These are phyloP conservation scores for Cercophora scortea DNA, from an alignment of 495 filamentous ascomycete species.

Conservation along the genomic window DNA sequence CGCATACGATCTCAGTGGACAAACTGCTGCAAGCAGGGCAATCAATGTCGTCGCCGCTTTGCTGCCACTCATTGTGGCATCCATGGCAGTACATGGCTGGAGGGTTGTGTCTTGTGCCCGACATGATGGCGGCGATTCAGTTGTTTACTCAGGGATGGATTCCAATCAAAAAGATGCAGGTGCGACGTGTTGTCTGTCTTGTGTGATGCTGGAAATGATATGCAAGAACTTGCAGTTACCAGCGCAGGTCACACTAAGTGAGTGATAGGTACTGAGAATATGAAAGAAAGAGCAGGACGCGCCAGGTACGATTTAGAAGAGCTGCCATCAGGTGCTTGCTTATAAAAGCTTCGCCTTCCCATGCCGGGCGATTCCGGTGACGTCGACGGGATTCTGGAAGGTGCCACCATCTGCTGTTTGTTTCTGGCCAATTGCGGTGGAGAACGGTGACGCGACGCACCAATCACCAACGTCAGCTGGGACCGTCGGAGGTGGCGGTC, in stretches of 20 bases:
- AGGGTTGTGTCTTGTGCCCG: slow-evolving; percentile 1
- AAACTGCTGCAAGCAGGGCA: slow-evolving; percentile 15
- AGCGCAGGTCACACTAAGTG: neutral
- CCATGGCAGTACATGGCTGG: slow-evolving; percentile 17
- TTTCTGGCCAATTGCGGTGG: no score
- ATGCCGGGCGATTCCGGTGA: neutral
- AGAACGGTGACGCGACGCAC: no score
- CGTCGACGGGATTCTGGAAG: slow-evolving; percentile 9
- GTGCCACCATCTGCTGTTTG: slow-evolving; percentile 2
- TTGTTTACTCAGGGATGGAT: neutral
- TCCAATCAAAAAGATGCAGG: neutral
- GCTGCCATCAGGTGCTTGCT: neutral
- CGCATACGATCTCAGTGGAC: slow-evolving; percentile 18
- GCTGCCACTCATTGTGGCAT: slow-evolving; percentile 21
- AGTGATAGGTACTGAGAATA: no score
- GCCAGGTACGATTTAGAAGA: neutral
- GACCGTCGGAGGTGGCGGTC: no score
- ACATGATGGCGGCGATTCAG: slow-evolving; percentile 1
- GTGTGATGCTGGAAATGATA: neutral
- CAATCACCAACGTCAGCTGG: no score
- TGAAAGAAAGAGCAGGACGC: neutral
- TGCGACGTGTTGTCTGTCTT: neutral
- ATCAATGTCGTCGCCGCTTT: slow-evolving; percentile 10
- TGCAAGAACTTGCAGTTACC: neutral
- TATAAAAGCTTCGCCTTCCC: neutral